Base-by-base conservation (phyloP, 2,329 filamentous ascomycete genomes). In the Epichloe hybrida region DNA sequence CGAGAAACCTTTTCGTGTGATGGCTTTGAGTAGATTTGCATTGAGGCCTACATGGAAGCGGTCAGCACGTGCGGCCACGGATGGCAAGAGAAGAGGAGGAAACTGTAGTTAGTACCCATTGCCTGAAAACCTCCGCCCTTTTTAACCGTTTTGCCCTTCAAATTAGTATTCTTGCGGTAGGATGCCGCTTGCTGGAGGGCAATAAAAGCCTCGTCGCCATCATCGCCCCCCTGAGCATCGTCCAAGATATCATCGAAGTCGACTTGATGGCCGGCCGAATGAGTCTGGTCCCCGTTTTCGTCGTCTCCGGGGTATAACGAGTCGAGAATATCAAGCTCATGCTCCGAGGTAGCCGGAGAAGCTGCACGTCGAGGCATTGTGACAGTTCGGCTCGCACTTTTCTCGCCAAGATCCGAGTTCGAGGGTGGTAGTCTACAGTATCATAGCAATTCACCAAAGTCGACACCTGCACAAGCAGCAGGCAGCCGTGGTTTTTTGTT, bases 81-180 rank as follows among this genome's bases (percentile, higher is more conserved):
- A 21, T 5, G 15, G 23, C 13, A 31, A 8, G 4, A 31, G 9
- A 34, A 13, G 5, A 9, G 13, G 5, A 9, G 13, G 11, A 44
- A 45, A 8, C 13, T 15, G 12, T 13, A 9, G 20, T 55, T 70
- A 12, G 52, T 68, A 83, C 80, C 86, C 90, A 98, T 96, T 45
- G 87, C 84, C 66, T 98, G 93, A 64, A 98, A 98, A 49, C 91
- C 93, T 61, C 93, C 93, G 38, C 90, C 87, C 68, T 97, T 98
- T 73, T 96, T 96, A 35, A 88, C 86, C 3, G 83, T 84, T 55
- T 86, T 86, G 20, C 88, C 87, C 66, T 91, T 93, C 7, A 93
- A 59, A 62, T 90, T 93, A 9, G 84, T 77, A 1, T 80, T 73
- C 64, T 96, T 97, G 54, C 91, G 76, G 64, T 96, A 96, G 4